These are phyloP conservation scores for Wickerhamomyces strasburgensis DNA, from an alignment of 805 yeast species.

Conservation along the genomic window DNA sequence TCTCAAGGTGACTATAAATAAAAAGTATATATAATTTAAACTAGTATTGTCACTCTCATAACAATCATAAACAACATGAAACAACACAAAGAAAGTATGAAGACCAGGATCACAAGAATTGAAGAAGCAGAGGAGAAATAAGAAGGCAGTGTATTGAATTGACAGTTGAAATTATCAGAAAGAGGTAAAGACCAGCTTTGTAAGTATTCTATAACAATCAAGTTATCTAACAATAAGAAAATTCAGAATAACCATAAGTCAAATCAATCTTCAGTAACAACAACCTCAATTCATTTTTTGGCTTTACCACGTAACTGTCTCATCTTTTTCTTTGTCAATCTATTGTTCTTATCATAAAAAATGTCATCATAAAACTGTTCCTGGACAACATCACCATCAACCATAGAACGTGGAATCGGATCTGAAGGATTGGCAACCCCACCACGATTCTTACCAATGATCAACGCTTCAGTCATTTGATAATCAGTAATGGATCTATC, in stretches of 20 bases:
- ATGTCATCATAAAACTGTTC: slow-evolving; percentile 17
- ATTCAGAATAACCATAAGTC: background rate
- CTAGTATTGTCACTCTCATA: too few relatives aligned
- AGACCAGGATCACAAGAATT: background rate
- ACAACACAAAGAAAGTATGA: slow-evolving; percentile 1
- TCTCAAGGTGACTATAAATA: too few relatives aligned
- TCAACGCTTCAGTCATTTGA: slow-evolving; percentile 19
- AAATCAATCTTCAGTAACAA: background rate
- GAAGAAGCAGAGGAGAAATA: background rate
- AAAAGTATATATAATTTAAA: too few relatives aligned
- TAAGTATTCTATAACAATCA: background rate
- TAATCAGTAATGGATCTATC: slow-evolving; percentile 16
- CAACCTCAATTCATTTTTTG: background rate
- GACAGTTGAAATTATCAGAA: background rate
- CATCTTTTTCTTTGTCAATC: slow-evolving; percentile 18
- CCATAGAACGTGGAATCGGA: too few relatives aligned
- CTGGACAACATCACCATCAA: slow-evolving; percentile 11
- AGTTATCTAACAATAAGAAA: background rate
- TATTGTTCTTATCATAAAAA: slow-evolving; percentile 19
- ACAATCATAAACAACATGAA: too few relatives aligned
- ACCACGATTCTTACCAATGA: background rate
- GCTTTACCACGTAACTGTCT: slow-evolving; percentile 8
- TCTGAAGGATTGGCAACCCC: background rate
- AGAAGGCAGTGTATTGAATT: background rate
- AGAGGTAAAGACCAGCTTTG: background rate